phyloP scores from a whole-genome alignment of 495 filamentous ascomycete genomes.

The Zalerion maritima region DNA sequence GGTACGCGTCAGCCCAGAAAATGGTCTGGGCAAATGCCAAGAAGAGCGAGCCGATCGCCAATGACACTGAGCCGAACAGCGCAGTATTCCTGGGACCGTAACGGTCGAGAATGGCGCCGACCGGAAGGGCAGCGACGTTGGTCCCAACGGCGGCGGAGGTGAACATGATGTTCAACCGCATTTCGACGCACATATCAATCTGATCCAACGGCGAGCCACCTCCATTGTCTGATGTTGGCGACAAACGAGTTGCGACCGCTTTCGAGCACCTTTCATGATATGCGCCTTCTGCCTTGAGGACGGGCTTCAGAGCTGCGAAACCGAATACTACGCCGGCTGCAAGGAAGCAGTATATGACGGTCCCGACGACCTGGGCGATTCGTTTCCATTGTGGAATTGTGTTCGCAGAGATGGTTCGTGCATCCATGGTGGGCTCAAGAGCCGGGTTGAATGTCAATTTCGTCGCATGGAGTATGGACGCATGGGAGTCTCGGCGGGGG shows the following conservation, averaged over 20 bases:
- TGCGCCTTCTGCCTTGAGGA: slow-evolving; percentile 60
- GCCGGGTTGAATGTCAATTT: slow-evolving; percentile 41
- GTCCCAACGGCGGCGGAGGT: slow-evolving; percentile 81
- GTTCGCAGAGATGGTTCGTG: slow-evolving; percentile 48
- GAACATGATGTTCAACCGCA: slow-evolving; percentile 86
- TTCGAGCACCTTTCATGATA: slow-evolving; percentile 52
- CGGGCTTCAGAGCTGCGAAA: slow-evolving; percentile 73
- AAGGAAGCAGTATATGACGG: slow-evolving; percentile 70
- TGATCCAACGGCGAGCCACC: slow-evolving; percentile 31
- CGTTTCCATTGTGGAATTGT: slow-evolving; percentile 51
- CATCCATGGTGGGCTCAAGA: slow-evolving; percentile 21
- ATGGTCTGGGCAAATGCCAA: slow-evolving; percentile 56
- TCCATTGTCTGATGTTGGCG: no score
- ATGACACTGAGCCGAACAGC: slow-evolving; percentile 52
- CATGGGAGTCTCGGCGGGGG: slow-evolving; percentile 20
- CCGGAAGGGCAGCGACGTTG: slow-evolving; percentile 61
- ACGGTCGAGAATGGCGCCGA: slow-evolving; percentile 73
- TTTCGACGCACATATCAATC: slow-evolving; percentile 52
- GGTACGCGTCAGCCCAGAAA: slow-evolving; percentile 57
- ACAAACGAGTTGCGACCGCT: no score
- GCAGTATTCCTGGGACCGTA: slow-evolving; percentile 69
- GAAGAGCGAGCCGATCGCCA: slow-evolving; percentile 51
- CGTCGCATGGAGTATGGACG: slow-evolving; percentile 18
- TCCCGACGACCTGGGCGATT: slow-evolving; percentile 47
- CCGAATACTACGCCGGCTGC: slow-evolving; percentile 71